Base-by-base conservation (phyloP, 805 yeast species). In the Jamesozyma piceae region DNA sequence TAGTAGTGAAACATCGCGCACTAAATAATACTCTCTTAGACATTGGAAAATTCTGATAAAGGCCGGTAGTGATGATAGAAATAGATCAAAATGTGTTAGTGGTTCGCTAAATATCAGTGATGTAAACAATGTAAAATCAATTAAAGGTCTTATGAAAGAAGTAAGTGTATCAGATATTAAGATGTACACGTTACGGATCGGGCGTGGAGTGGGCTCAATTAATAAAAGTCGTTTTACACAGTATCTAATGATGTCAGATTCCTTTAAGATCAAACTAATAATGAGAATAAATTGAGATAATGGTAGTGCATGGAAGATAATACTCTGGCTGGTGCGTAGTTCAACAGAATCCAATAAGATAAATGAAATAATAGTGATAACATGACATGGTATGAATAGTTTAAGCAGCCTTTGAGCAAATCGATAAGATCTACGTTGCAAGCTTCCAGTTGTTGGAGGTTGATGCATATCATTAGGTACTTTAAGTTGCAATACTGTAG, bases 21-120 rank as follows among this genome's bases (percentile, higher is more conserved):
- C 43, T 15, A 49, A n/a, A 20, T 63, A 52, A 55, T 69, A 87
- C 55, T 92, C 98, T 41, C 65, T 64, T 53, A 80, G 58, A 60
- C 97, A 92, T 64, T 92, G 99, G 37, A 75, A 74, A 22, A 90
- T 69, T 54, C 98, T 73, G 24, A 90, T 76, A n/a, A 75, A 54
- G 6, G 78, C 73, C 0, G 98, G 98, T 8, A 79, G 60, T 11
- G 60, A 43, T 4, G 68, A 66, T 10, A 67, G 54, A 2, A 54
- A 44, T 5, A 63, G 39, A 38, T 60, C 60, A 18, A 59, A 41
- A 38, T 56, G 53, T 8, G 41, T 35, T 17, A 45, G 28, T 6
- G 50, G 45, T 19, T 47, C 46, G 10, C 46, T 43, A 28, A 48
- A 36, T 18, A 74, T 44, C 44, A 73, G 71, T 57, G 84, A 72